Conservation (phyloP, 306 rosid genomes). For the Castanospermum australe region DNA sequence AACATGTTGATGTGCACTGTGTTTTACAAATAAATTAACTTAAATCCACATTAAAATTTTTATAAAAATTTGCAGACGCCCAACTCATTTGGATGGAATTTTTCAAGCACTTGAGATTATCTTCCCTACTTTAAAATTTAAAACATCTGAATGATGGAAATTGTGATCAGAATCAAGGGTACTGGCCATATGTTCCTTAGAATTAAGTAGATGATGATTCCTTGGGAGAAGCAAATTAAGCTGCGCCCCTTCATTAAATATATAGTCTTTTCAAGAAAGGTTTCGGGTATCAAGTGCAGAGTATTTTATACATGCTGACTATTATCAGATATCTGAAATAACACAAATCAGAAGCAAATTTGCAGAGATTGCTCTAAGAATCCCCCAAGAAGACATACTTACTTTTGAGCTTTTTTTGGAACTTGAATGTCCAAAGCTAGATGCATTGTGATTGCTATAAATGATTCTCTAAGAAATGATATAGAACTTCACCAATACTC, state of each 20-base stretch:
- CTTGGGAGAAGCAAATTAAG: not conserved
- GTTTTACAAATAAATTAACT: not conserved
- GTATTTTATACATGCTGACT: not conserved
- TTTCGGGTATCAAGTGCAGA: not conserved
- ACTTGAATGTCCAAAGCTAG: constrained; percentile 8
- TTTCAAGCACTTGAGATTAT: not conserved
- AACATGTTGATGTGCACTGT: not conserved
- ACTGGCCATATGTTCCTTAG: not conserved
- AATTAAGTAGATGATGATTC: not conserved
- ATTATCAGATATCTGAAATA: not conserved
- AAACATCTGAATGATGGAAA: not conserved
- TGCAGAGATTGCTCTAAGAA: not conserved
- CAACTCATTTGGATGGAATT: not conserved
- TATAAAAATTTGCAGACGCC: not conserved
- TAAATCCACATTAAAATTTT: not conserved
- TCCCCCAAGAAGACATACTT: not conserved
- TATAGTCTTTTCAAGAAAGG: not conserved
- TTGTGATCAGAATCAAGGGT: constrained; percentile 1
- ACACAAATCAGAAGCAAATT: not conserved
- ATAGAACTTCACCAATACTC: not conserved
- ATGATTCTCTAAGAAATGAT: not conserved
- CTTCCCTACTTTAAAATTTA: not conserved
- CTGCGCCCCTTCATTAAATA: not conserved
- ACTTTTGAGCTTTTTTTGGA: not conserved
- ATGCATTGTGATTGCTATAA: not conserved